Conservation (phyloP, 805 yeast species). For the Metschnikowia picachoensis region DNA sequence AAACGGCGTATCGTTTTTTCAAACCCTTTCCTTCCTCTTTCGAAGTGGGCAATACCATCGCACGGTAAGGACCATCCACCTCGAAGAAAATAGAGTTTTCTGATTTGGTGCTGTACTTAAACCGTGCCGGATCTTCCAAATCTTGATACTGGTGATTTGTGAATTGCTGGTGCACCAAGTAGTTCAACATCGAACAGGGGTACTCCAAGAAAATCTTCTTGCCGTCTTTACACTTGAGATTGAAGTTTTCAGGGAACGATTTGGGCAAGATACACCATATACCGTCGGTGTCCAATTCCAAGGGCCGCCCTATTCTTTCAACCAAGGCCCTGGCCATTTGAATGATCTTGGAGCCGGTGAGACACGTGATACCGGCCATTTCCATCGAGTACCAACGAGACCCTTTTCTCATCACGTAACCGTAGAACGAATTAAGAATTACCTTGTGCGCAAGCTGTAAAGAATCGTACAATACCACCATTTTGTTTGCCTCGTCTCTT, state of each 20-base stretch:
- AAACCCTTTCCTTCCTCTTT: conserved; percentile 96
- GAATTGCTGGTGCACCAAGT: conserved; percentile 82
- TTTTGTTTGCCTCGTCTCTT: conserved; percentile 87
- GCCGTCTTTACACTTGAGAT: conserved; percentile 70
- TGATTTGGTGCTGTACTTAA: conserved; percentile 69
- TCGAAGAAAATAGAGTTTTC: conserved; percentile 97
- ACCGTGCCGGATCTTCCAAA: conserved; percentile 61
- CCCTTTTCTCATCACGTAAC: conserved; percentile 98
- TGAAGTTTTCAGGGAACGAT: conserved; percentile 87
- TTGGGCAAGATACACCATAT: conserved; percentile 97
- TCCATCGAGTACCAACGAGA: conserved; percentile 99
- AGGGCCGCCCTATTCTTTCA: conserved; percentile 89
- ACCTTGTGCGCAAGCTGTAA: conserved; percentile 96
- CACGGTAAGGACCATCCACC: conserved; percentile 97
- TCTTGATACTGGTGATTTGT: conserved; percentile 95
- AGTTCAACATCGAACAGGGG: conserved; percentile 95
- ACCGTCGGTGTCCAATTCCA: conserved; percentile 98
- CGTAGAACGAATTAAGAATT: conserved; percentile 92
- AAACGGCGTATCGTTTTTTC: conserved; percentile 95
- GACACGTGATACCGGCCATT: conserved; percentile 99
- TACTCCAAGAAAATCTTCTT: conserved; percentile 75
- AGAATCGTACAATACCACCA: conserved; percentile 91
- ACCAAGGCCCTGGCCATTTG: conserved; percentile 94
- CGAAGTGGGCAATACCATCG: conserved; percentile 96
- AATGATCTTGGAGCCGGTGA: conserved; percentile 96